phyloP scores from a whole-genome alignment of 2,329 filamentous ascomycete genomes.

The Xylariomycetidae sp. region DNA sequence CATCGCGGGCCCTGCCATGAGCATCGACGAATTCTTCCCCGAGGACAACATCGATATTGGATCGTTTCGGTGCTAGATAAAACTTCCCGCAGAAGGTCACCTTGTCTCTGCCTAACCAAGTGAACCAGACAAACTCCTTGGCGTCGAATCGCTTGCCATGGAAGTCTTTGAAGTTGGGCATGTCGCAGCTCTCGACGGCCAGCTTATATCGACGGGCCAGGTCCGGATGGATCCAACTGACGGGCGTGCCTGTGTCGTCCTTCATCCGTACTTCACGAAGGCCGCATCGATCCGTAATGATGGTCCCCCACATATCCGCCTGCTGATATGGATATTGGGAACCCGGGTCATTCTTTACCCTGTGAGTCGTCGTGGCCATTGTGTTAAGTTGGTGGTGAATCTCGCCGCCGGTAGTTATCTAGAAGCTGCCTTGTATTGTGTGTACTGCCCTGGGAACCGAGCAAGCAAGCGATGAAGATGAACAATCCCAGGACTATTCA shows the following conservation, averaged over 20 bases:
- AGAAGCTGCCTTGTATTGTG: too few relatives aligned
- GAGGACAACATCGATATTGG: slow-evolving; percentile 3
- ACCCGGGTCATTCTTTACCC: neutral
- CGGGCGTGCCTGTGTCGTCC: slow-evolving; percentile 7
- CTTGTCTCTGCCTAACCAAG: slow-evolving; percentile 1
- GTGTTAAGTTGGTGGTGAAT: neutral
- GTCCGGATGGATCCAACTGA: slow-evolving; percentile 9
- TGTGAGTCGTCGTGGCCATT: neutral
- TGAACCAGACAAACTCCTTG: slow-evolving; percentile 1
- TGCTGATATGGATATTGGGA: neutral
- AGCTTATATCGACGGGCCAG: slow-evolving; percentile 2
- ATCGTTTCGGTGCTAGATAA: slow-evolving; percentile 2
- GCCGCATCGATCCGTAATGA: neutral
- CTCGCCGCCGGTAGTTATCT: neutral
- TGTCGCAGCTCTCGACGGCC: slow-evolving; percentile 1
- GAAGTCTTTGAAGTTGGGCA: slow-evolving; percentile 1
- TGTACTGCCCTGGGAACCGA: too few relatives aligned
- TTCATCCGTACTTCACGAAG: slow-evolving; percentile 2
- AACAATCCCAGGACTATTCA: too few relatives aligned
- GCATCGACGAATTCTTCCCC: slow-evolving; percentile 2
- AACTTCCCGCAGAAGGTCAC: slow-evolving; percentile 2
- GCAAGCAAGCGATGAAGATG: too few relatives aligned
- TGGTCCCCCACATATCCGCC: slow-evolving; percentile 1
- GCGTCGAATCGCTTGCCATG: neutral
- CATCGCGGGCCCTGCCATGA: neutral